Base-by-base conservation (phyloP, 2,329 filamentous ascomycete genomes). In the Cercospora sp. region DNA sequence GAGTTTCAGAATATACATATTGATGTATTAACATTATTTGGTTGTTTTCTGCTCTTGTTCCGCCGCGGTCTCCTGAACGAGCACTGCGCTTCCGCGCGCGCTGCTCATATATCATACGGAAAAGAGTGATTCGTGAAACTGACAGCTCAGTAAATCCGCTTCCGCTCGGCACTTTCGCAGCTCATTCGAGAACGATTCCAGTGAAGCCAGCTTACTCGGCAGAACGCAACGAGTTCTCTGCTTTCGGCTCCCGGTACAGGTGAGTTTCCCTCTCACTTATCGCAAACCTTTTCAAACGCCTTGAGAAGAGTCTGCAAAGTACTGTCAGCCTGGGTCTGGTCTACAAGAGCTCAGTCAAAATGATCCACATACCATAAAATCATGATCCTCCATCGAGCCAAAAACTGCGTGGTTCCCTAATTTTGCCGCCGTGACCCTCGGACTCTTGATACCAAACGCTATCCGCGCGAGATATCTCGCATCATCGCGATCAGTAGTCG, bases 381-480 rank as follows among this genome's bases (percentile, higher is more conserved):
- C 81, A 64, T 87, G 85, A 66, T 87, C 81, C 28, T 81, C 83
- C 79, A 89, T 81, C 3, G 83, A 86, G 57, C 82, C 83, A 73
- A 87, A 89, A 0, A 84, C 80, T 0, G 68, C 36, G 7, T 75
- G 75, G 61, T 78, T 83, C 12, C 81, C 79, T 33, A 89, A 70
- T 73, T 83, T 86, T 63, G 87, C 74, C 42, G 79, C 75, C 5
- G 77, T 81, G 0, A 87, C 81, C 1, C 87, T 78, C 0, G 87
- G 88, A 70, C 86, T 89, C 55, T 80, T 81, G 73, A 90, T 89
- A 0, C 88, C 88, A 74, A 89, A 90, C 0, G 87, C 87, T 3
- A 90, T 78, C 20, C 85, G 81, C 0, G 88, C 86, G 30, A 90
- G 77, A 70, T 88, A 85, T 12, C 87, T 77, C 2, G 87, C 81